These are phyloP conservation scores for Chaetomiaceae sp. DNA, from an alignment of 2,329 filamentous ascomycete genomes.

Conservation along the genomic window DNA sequence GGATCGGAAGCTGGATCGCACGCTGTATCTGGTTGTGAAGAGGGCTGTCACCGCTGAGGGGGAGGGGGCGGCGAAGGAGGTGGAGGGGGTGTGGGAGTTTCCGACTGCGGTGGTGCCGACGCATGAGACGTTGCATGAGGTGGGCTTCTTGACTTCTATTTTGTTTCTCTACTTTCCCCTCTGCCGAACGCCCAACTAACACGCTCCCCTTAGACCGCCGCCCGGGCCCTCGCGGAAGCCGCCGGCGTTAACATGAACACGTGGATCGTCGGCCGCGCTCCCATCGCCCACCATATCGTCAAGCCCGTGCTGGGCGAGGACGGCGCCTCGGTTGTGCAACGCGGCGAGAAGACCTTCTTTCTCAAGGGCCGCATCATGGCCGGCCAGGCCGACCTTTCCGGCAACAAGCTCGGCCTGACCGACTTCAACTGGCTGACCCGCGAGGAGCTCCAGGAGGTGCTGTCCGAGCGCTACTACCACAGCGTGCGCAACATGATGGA, in stretches of 20 bases:
- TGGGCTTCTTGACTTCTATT: slow-evolving; percentile 40
- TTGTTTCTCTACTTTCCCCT: not conserved
- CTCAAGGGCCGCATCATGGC: slow-evolving; percentile 95
- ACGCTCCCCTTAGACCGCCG: too few relatives aligned
- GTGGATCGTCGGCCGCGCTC: slow-evolving; percentile 89
- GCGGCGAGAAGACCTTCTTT: slow-evolving; percentile 85
- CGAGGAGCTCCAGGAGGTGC: slow-evolving; percentile 69
- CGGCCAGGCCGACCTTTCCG: slow-evolving; percentile 76
- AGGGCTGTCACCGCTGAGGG: not conserved
- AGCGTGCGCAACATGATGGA: slow-evolving; percentile 78
- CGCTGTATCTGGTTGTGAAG: slow-evolving; percentile 78
- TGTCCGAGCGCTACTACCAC: slow-evolving; percentile 64
- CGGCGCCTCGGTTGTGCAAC: slow-evolving; percentile 33
- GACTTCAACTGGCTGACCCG: slow-evolving; percentile 92
- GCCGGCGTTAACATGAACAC: slow-evolving; percentile 97
- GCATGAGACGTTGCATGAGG: slow-evolving; percentile 75
- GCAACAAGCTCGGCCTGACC: slow-evolving; percentile 63
- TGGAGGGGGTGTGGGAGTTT: slow-evolving; percentile 72
- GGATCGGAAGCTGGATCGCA: slow-evolving; percentile 72
- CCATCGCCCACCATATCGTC: slow-evolving; percentile 70
- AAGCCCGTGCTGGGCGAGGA: slow-evolving; percentile 43
- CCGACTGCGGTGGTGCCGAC: slow-evolving; percentile 63
- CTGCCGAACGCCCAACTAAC: too few relatives aligned
- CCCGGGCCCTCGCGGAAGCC: slow-evolving; percentile 67
- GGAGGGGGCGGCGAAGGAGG: slow-evolving; percentile 37